These are phyloP conservation scores for Rosa chinensis DNA, from an alignment of 306 rosid genomes.

Conservation along the genomic window DNA sequence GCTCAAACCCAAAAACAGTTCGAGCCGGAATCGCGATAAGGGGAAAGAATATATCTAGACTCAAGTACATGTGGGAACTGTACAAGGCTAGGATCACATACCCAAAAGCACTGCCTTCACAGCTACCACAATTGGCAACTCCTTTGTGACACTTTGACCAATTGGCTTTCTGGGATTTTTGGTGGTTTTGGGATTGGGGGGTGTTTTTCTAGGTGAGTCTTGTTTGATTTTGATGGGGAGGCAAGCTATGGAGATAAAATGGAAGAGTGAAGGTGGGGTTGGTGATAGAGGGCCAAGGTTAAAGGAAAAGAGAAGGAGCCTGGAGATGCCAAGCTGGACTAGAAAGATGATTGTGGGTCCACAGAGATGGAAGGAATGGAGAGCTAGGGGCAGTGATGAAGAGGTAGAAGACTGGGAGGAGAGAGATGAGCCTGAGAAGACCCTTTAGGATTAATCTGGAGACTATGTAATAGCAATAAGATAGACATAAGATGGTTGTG, in stretches of 20 bases:
- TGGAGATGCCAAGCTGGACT: conserved; percentile 36
- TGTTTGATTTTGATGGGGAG: conserved; percentile 56
- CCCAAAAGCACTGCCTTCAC: conserved; percentile 40
- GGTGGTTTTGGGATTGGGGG: not conserved
- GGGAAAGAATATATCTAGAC: conserved; percentile 43
- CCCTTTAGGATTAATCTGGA: conserved; percentile 30
- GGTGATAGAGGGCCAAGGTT: conserved; percentile 49
- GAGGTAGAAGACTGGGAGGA: conserved; percentile 34
- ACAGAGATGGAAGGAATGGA: conserved; percentile 33
- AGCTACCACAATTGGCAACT: not conserved
- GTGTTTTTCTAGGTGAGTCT: not conserved
- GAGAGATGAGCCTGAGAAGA: conserved; percentile 19
- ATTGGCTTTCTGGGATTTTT: not conserved
- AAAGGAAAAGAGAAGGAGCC: conserved; percentile 49
- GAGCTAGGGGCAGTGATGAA: conserved; percentile 29
- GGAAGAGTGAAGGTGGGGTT: conserved; percentile 36
- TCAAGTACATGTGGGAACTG: conserved; percentile 53
- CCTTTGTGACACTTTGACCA: not conserved
- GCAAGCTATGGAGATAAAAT: conserved; percentile 55
- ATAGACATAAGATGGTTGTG: conserved; percentile 15
- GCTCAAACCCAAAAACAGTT: conserved; percentile 34
- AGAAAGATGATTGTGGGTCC: conserved; percentile 35
- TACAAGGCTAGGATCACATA: conserved; percentile 32
- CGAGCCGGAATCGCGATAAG: conserved; percentile 34
- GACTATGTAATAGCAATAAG: conserved; percentile 33